Percentiles rank a stretch among this genome's conserved stretches.
Evolutionary conservation across 2,329 filamentous ascomycete genomes (phyloP).

Genomic region (Colletotrichum sp.): DNA sequence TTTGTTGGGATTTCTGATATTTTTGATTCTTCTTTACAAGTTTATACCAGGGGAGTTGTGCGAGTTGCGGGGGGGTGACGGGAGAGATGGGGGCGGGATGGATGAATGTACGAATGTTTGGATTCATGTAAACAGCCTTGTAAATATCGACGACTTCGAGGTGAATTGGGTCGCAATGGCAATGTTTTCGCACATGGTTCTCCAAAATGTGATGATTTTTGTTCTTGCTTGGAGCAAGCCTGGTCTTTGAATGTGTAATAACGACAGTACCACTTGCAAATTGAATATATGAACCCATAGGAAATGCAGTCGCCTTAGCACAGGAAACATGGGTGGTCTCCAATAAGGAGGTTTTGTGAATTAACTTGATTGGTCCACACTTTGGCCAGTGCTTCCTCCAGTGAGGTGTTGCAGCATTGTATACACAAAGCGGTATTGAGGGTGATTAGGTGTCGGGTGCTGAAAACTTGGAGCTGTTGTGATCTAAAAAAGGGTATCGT

Average conservation of each 20-base stretch:
- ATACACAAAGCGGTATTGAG: not conserved
- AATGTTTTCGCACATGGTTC: not conserved
- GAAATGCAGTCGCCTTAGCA: not conserved
- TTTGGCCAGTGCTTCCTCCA: not conserved
- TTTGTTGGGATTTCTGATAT: too few relatives aligned
- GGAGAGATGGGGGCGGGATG: not conserved
- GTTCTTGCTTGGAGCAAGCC: not conserved
- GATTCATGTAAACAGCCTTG: not conserved
- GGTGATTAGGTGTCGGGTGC: not conserved
- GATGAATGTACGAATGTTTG: not conserved
- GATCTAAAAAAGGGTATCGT: not conserved
- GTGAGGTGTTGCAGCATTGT: not conserved
- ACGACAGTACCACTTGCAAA: not conserved
- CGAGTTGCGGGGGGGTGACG: not conserved
- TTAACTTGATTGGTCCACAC: not conserved
- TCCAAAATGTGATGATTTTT: not conserved
- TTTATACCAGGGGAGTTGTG: not conserved
- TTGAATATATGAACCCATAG: not conserved
- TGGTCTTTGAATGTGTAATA: not conserved
- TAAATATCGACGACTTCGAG: not conserved
- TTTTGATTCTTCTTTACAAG: not conserved
- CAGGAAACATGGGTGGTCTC: not conserved
- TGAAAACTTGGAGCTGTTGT: not conserved
- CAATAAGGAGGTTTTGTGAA: not conserved
- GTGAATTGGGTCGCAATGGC: accelerated